Evolutionary conservation across 2,329 filamentous ascomycete species (phyloP).

Genomic region (Coniella vitis): DNA sequence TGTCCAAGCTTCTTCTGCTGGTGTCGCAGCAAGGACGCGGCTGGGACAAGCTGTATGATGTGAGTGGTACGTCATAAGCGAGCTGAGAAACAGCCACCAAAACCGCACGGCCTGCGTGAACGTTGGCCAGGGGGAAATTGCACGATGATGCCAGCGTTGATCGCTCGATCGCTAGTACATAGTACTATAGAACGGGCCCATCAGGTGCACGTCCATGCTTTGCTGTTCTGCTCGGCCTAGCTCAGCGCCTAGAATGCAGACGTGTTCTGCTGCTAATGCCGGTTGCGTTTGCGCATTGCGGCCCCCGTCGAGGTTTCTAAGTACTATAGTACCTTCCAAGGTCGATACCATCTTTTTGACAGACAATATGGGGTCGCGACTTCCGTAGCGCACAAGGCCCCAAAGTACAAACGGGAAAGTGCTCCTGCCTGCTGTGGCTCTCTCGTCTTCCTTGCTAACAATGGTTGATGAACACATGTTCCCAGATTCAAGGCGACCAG

Average conservation of each 20-base stretch:
- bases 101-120: conserved; percentile 2
- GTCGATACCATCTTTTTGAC: neutral
- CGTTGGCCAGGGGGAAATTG: conserved; percentile 4
- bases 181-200: too few relatives aligned
- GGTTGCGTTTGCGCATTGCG: too few relatives aligned
- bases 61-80: conserved; percentile 15
- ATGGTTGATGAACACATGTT: neutral
- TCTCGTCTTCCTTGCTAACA: too few relatives aligned
- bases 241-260: too few relatives aligned
- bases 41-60: conserved; percentile 1
- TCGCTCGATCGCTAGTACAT: neutral
- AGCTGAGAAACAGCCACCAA: conserved; percentile 4
- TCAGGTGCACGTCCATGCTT: too few relatives aligned
- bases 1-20: neutral
- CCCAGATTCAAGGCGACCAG: conserved; percentile 6
- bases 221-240: too few relatives aligned
- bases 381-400: neutral
- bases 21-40: neutral
- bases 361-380: neutral
- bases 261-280: too few relatives aligned
- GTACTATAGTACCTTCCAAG: neutral
- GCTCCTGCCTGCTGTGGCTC: too few relatives aligned
- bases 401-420: neutral
- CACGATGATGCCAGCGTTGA: conserved; percentile 10
- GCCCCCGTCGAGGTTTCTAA: too few relatives aligned